Evolutionary conservation across 257 asterid species (phyloP), one percentile per base, ranked within the genome.

Genomic region (Solanum megistacrolobum): DNA sequence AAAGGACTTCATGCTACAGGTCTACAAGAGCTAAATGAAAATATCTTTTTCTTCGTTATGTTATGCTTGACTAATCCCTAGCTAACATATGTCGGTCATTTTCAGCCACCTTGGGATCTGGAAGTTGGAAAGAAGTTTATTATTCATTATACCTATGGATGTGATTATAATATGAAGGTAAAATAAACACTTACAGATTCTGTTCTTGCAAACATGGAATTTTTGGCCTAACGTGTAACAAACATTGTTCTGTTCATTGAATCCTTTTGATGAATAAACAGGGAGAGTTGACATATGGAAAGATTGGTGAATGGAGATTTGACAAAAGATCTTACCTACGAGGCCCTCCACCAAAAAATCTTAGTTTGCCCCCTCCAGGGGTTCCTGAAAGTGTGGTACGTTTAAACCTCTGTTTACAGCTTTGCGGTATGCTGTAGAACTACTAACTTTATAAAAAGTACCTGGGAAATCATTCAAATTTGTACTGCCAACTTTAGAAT

Each of bases 301-400:
- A 92, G 92, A 93, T 93, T 60, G 99, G 99, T 71, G 98, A 97
- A 90, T 97, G 99, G 99, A 93, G 99, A 92, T 97, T 97, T 79
- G 99, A 97, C 92, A 97, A 97, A 93, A 93, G 99, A 91, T 94
- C 99, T 29, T 89, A 95, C 88, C 94, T 93, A 85, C 91, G 91
- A 7, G 94, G 95, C 35, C 96, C 96, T 58, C 99, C 99, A 2
- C 99, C 99, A 16, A 92, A 88, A 90, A 97, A 97, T 89, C 91
- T 96, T 43, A 86, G 98, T 5, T 87, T 96, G 75, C 99, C 99
- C 86, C 99, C 99, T 88, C 98, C 94, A 32, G 98, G 99, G 12
- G 97, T 97, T 87, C 99, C 99, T 75, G 98, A 97, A 86, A 96
- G 98, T 88, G 99, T 97, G 98, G 99, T 97, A 95, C 85, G 98